Base-by-base conservation (phyloP, 2,329 filamentous ascomycete species). In the Neonectria magnoliae region DNA sequence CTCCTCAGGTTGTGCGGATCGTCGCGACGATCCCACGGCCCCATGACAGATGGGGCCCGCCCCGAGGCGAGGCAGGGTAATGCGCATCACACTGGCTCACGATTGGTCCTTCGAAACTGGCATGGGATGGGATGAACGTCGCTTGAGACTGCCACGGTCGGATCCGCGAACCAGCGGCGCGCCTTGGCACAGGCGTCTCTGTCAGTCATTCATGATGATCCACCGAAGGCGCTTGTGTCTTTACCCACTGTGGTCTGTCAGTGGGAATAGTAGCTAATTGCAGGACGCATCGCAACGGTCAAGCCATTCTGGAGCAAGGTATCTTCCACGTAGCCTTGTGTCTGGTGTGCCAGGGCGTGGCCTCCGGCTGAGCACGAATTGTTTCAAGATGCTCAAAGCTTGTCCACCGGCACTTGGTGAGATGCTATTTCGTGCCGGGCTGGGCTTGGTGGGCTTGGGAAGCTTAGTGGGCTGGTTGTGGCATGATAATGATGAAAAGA, bases 1-100 rank as follows among this genome's bases (percentile, higher is more conserved):
- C 71, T 73, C 67, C 56, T 71, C 72, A 74, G 63, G 66, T 69
- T 69, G 68, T 57, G 70, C 73, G 68, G 55, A 77, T 72, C 67
- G 67, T 67, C 66, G 64, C 55, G 72, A 65, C 68, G 73, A 76
- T 76, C 72, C 64, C 62, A 69, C 64, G 68, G 64, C 65, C 67
- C 66, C 67, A 68, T 65, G 64, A 69, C 71, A 71, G 61, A 74
- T 73, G 72, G 59, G 67, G 73, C 67, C 62, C 63, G 67, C 57
- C 65, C 66, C 71, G 55, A 54, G 51, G 55, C 69, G 66, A 65
- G 60, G 58, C 68, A 56, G 57, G 66, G 68, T 33, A 53, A 63
- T 71, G 27, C 42, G 44, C 67, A 68, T 64, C 62, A 55, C 64
- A 41, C 44, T 16, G 53, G 36, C 27, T 56, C 52, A 57, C 64